Conservation (phyloP, 140 eudicot species). For the Cichorium intybus region DNA sequence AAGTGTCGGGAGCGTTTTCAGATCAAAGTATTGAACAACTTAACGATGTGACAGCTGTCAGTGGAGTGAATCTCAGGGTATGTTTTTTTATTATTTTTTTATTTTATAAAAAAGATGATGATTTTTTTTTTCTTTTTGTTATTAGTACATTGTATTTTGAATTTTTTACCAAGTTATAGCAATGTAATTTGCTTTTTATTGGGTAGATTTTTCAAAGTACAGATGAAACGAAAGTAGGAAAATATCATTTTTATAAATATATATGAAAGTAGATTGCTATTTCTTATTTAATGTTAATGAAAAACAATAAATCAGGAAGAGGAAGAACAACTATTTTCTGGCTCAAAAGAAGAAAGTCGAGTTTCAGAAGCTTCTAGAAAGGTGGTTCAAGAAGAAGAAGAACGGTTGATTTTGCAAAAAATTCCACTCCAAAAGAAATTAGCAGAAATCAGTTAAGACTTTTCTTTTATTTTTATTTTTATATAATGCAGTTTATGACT, state of each 20-base stretch:
- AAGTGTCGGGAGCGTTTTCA: slow-evolving; percentile 59
- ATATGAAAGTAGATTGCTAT: no score
- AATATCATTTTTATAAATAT: no score
- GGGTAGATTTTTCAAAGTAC: no score
- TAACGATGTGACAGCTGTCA: slow-evolving; percentile 94
- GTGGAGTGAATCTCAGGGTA: slow-evolving; percentile 97
- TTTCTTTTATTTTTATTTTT: no score
- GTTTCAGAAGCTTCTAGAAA: slow-evolving; percentile 90
- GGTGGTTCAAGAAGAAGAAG: slow-evolving; percentile 99
- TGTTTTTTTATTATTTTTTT: no score
- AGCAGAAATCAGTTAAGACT: slow-evolving; percentile 68
- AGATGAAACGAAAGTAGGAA: neutral
- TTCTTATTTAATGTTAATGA: no score
- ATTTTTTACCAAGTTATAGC: no score
- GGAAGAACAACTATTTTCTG: slow-evolving; percentile 92
- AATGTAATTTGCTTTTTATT: no score
- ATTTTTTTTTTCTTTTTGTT: no score
- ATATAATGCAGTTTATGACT: neutral
- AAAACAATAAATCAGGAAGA: slow-evolving; percentile 91
- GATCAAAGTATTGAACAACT: slow-evolving; percentile 98
- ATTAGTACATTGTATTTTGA: neutral
- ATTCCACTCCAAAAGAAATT: slow-evolving; percentile 77
- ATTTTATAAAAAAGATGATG: no score
- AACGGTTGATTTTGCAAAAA: slow-evolving; percentile 72
- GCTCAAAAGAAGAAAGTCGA: slow-evolving; percentile 86